Evolutionary conservation across 371 early-diverging fungal species (phyloP).

Genomic region (Modicella reniformis): DNA sequence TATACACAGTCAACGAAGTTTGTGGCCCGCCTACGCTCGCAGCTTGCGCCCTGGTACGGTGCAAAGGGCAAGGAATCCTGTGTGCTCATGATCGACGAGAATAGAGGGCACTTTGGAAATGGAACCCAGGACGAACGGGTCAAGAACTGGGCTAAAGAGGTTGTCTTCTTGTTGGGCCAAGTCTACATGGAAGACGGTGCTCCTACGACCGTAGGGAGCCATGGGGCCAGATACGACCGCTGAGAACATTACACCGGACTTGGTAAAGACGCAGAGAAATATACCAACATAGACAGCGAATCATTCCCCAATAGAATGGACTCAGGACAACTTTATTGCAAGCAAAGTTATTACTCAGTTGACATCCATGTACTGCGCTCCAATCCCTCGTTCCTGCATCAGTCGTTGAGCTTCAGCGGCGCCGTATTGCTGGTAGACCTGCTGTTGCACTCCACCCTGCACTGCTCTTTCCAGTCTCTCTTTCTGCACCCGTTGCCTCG

Average conservation of each 20-base stretch:
- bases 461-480: constrained; percentile 42
- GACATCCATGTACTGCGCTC: constrained; percentile 40
- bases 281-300: too few relatives aligned
- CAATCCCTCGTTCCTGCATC: constrained; percentile 30
- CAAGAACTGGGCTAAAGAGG: constrained; percentile 51
- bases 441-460: constrained; percentile 16
- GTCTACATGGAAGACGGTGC: constrained; percentile 37
- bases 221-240: too few relatives aligned
- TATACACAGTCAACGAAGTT: constrained; percentile 82
- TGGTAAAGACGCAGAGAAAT: too few relatives aligned
- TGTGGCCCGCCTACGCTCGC: constrained; percentile 65
- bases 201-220: neutral
- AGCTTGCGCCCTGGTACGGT: constrained; percentile 48
- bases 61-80: constrained; percentile 49
- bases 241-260: too few relatives aligned
- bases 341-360: neutral
- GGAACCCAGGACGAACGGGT: constrained; percentile 53
- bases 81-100: constrained; percentile 51
- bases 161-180: constrained; percentile 46
- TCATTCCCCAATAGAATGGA: too few relatives aligned
- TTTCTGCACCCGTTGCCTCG: constrained; percentile 55
- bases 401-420: constrained; percentile 30
- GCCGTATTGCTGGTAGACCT: constrained; percentile 29
- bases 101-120: constrained; percentile 51
- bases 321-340: too few relatives aligned